A percentile compares a stretch with the other conserved stretches of the same genome.
Evolutionary conservation across 495 filamentous ascomycete species (phyloP).

Genomic region (Neurospora intermedia): DNA sequence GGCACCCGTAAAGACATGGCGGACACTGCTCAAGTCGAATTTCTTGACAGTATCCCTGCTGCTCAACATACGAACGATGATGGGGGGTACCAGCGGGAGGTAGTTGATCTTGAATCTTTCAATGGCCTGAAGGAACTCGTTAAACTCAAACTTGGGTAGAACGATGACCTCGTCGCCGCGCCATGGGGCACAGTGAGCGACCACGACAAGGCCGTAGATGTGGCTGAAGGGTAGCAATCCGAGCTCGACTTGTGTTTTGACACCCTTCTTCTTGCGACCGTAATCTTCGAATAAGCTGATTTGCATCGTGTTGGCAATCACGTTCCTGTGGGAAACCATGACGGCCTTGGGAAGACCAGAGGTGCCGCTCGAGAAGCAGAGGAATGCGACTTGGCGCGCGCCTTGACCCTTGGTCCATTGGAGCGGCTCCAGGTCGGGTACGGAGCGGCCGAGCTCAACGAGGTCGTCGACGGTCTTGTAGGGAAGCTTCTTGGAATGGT

Average conservation of each 20-base stretch:
- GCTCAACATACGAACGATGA: constrained; percentile 72
- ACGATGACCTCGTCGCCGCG: constrained; percentile 70
- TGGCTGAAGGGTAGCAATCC: constrained; percentile 77
- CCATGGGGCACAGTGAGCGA: constrained; percentile 56
- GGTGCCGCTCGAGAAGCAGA: constrained; percentile 86
- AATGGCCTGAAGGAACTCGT: constrained; percentile 51
- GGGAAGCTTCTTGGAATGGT: constrained; percentile 37
- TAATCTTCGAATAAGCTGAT: constrained; percentile 44
- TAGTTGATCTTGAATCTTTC: constrained; percentile 61
- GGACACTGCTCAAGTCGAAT: constrained; percentile 65
- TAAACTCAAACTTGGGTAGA: constrained; percentile 78
- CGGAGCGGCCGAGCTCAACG: constrained; percentile 49
- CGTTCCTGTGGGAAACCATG: constrained; percentile 83
- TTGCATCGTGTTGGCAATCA: constrained; percentile 75
- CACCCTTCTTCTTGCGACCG: constrained; percentile 23
- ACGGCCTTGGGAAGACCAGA: constrained; percentile 92
- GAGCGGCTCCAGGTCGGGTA: constrained; percentile 53
- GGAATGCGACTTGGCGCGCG: constrained; percentile 63
- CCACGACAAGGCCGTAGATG: constrained; percentile 76
- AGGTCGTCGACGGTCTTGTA: constrained; percentile 66
- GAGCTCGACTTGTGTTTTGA: constrained; percentile 49
- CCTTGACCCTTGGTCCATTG: constrained; percentile 67
- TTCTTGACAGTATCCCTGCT: constrained; percentile 50
- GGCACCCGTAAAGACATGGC: constrained; percentile 63
- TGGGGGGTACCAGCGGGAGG: constrained; percentile 71